These are phyloP conservation scores for Beta lomatogona DNA, from an alignment of 179 eudicot species.

Conservation along the genomic window DNA sequence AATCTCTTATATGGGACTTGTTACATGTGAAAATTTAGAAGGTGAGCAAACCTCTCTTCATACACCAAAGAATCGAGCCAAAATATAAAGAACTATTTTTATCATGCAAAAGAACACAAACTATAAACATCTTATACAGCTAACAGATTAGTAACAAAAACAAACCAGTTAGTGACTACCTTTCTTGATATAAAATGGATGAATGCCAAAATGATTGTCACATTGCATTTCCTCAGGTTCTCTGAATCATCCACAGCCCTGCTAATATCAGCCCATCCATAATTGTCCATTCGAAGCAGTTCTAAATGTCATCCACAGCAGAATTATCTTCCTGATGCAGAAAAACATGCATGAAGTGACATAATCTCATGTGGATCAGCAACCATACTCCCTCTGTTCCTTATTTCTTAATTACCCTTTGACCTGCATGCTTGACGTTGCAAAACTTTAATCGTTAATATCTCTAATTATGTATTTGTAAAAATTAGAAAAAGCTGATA, in stretches of 20 bases:
- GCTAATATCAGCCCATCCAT: constrained; percentile 65
- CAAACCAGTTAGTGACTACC: constrained; percentile 38
- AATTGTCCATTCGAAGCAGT: constrained; percentile 43
- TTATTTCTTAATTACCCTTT: too few species aligned
- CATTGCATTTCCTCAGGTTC: constrained; percentile 46
- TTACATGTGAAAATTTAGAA: neutral
- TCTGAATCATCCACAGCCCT: constrained; percentile 23
- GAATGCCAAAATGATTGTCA: constrained; percentile 69
- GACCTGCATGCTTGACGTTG: too few species aligned
- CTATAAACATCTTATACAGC: neutral
- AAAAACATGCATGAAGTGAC: constrained; percentile 8
- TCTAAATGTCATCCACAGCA: constrained; percentile 32
- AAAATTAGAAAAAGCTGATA: too few species aligned
- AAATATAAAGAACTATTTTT: too few species aligned
- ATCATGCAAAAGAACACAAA: neutral
- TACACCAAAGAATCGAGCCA: too few species aligned
- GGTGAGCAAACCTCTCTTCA: neutral
- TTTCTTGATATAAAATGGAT: constrained; percentile 80
- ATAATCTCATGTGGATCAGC: neutral
- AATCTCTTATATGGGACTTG: neutral
- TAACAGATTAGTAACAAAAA: constrained; percentile 5
- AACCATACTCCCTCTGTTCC: too few species aligned
- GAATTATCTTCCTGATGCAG: constrained; percentile 43
- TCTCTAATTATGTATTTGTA: too few species aligned
- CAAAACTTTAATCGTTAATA: too few species aligned